A percentile compares a stretch with the other conserved stretches of the same genome.
These are phyloP conservation scores for Solanum verrucosum DNA, from an alignment of 257 asterid genomes.

Conservation along the genomic window DNA sequence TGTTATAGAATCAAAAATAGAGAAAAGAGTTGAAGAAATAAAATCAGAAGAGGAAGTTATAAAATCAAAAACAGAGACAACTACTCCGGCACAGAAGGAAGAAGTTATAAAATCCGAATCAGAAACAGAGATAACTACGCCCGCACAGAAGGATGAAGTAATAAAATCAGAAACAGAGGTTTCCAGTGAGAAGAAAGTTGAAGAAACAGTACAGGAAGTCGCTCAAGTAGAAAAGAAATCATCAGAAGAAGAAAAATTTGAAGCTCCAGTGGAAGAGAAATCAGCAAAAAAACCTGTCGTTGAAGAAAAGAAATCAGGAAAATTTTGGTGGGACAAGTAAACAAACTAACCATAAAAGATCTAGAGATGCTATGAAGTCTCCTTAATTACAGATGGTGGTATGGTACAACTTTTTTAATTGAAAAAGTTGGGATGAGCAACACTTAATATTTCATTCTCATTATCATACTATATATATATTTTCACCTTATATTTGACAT, in stretches of 20 bases:
- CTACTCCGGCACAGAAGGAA: not conserved
- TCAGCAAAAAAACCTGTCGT: not conserved
- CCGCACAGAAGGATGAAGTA: not conserved
- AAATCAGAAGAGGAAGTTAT: not conserved
- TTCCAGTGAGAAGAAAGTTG: not conserved
- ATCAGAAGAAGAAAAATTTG: not conserved
- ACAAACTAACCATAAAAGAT: not conserved
- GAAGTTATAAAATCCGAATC: not conserved
- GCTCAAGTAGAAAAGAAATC: not conserved
- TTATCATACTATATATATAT: not conserved
- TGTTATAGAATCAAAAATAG: not conserved
- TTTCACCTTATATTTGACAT: not conserved
- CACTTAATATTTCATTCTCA: not conserved
- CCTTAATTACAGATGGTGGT: not conserved
- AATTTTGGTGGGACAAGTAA: slow-evolving; percentile 1
- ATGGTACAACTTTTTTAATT: not conserved
- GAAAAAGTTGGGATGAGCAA: not conserved
- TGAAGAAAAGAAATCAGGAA: not conserved
- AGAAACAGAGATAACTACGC: not conserved
- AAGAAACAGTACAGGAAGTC: not conserved
- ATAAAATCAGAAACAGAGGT: not conserved
- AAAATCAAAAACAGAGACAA: not conserved
- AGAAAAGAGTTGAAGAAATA: not conserved
- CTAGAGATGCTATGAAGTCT: not conserved
- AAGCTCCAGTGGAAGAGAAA: not conserved